Conservation (phyloP, 1,139 yeast genomes). For the Geotrichum fermentans region DNA sequence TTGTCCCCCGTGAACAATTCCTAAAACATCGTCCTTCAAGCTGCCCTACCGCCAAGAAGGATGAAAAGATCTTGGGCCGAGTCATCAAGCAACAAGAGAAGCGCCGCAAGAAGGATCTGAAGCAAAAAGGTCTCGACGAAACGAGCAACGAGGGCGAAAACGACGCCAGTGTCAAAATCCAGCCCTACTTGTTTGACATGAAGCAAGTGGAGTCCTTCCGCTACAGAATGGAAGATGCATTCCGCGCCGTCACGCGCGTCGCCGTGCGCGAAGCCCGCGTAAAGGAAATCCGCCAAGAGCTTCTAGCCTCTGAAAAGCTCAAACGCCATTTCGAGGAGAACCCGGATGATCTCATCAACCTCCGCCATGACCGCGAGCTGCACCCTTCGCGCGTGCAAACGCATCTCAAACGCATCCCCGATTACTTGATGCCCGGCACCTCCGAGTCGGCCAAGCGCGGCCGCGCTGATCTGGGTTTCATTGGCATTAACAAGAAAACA, state of each 20-base stretch:
- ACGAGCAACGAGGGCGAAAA: slow-evolving; percentile 20
- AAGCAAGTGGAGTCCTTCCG: slow-evolving; percentile 93
- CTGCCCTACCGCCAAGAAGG: slow-evolving; percentile 65
- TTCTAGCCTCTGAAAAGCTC: slow-evolving; percentile 81
- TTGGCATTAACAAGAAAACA: slow-evolving; percentile 64
- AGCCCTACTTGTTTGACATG: slow-evolving; percentile 87
- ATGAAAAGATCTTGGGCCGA: slow-evolving; percentile 76
- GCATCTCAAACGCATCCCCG: slow-evolving; percentile 89
- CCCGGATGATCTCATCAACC: slow-evolving; percentile 86
- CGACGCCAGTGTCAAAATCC: slow-evolving; percentile 38
- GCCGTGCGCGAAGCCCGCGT: slow-evolving; percentile 92
- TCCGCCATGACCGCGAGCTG: slow-evolving; percentile 86
- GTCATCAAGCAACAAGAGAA: slow-evolving; percentile 73
- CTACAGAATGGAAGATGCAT: slow-evolving; percentile 95
- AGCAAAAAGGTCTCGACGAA: slow-evolving; percentile 15
- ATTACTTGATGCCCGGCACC: slow-evolving; percentile 67
- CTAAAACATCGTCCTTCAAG: slow-evolving; percentile 86
- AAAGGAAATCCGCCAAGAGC: slow-evolving; percentile 81
- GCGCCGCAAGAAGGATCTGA: slow-evolving; percentile 54
- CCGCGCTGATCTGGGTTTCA: slow-evolving; percentile 54
- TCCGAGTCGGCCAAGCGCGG: slow-evolving; percentile 49
- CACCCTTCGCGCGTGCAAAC: slow-evolving; percentile 79
- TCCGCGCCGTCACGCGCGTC: slow-evolving; percentile 85
- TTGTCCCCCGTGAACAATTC: slow-evolving; percentile 74
- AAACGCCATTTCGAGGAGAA: slow-evolving; percentile 95